A percentile compares a stretch with the other conserved stretches of the same genome.
These are phyloP conservation scores for Cadophora malorum DNA, from an alignment of 2,329 filamentous ascomycete species.

Conservation along the genomic window DNA sequence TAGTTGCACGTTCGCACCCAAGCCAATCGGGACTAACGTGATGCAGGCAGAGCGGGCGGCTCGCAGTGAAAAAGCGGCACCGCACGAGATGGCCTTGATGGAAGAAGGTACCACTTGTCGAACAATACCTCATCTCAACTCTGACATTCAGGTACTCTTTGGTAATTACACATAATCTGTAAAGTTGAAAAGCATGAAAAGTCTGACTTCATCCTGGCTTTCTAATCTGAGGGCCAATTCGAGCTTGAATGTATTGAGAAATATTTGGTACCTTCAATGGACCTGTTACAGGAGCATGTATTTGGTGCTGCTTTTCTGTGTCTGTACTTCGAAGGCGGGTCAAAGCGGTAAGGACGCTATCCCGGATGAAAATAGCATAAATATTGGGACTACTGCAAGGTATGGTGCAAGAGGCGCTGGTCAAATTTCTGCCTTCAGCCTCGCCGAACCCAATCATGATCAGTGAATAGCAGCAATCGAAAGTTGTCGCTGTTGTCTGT, in stretches of 20 bases:
- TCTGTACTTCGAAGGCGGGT: neutral
- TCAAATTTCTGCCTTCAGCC: constrained; percentile 3
- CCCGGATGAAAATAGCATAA: constrained; percentile 17
- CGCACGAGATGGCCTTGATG: neutral
- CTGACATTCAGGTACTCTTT: neutral
- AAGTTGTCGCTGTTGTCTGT: neutral
- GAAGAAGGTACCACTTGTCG: neutral
- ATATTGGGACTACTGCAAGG: constrained; percentile 16
- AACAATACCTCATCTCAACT: neutral
- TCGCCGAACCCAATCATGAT: neutral
- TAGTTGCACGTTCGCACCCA: constrained; percentile 16
- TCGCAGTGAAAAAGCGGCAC: constrained; percentile 6
- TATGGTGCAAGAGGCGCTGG: constrained; percentile 11
- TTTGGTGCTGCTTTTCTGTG: constrained; percentile 1
- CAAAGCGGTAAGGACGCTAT: constrained; percentile 13
- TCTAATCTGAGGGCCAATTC: too few relatives aligned
- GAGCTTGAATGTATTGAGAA: neutral
- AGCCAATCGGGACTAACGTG: constrained; percentile 15
- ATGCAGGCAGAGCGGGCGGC: constrained; percentile 13
- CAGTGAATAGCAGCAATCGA: neutral
- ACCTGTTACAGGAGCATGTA: neutral
- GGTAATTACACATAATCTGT: neutral
- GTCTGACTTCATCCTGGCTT: neutral
- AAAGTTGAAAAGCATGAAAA: neutral
- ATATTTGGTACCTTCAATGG: neutral